Base-by-base conservation (phyloP, 148 eudicot genomes). In the Diospyros kaki region DNA sequence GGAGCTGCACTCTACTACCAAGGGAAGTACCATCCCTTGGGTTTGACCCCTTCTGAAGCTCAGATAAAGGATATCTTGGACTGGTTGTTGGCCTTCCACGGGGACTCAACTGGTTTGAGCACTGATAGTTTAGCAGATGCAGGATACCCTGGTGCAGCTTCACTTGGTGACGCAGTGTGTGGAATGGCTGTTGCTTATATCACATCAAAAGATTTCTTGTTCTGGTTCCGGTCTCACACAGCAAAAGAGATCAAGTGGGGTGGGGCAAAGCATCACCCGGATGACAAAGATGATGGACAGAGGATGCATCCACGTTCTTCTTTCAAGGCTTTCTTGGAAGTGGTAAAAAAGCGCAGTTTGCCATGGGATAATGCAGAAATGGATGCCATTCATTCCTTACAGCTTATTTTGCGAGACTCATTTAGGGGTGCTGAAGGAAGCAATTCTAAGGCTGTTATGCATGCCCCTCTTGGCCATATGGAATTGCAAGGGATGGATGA, bases 161-260 rank as follows among this genome's bases (percentile, higher is more conserved):
- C 88, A 8, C 81, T 95, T 43, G 91, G 94, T 4, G 92, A 95
- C 75, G 97, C 89, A 14, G 97, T 92, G 66, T 95, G 97, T 80
- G 99, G 99, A 40, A 92, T 95, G 96, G 97, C 99, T 1, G 97
- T 89, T 73, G 97, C 99, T n/a, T 84, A 79, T 81, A 90, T 95
- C 52, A 92, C 91, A 58, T 78, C 88, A 67, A 76, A 79, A 50
- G 97, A 95, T 85, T 92, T 82, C 73, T 86, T 95, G 65, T 95
- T 95, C 76, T 95, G 99, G 99, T 95, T 95, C 48, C 76, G 97
- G 18, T 92, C 97, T 42, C 94, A 91, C 70, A 89, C 97, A 0
- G 94, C 84, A 0, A 91, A 95, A 75, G 99, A 93, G 85, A 87
- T 93, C 60, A 95, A 93, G 75, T 95, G 99, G 97, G 99, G 97